Evolutionary conservation across 2,329 filamentous ascomycete species (phyloP), one percentile per base, ranked within the genome.

Genomic region (Colletotrichum theobromicola): DNA sequence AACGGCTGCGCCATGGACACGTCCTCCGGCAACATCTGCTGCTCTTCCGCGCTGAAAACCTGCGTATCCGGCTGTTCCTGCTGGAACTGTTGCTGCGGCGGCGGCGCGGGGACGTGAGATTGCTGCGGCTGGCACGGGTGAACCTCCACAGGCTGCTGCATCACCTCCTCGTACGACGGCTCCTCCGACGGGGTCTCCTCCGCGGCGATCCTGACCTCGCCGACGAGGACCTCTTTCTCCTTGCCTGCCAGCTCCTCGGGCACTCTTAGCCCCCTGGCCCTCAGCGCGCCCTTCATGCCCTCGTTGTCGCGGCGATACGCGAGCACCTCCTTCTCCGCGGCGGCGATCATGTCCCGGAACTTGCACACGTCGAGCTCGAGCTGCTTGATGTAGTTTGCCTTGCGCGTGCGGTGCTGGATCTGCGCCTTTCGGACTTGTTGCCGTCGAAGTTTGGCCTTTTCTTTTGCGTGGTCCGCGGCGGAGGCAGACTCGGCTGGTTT

Each of bases 331-430:
- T 79, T 78, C 78, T 88, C 84, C 1, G 84, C 81, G 18, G 80
- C 80, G 50, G 85, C 82, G 73, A 91, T 87, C 76, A 87, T 80
- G 65, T 88, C 85, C 15, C 88, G 85, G 70, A 89, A 84, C 75
- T 84, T 83, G 16, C 84, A 82, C 21, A 88, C 81, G 77, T 90
- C 88, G 74, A 86, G 81, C 82, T 91, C 89, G 34, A 91, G 86
- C 81, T 90, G 83, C 78, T 86, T 87, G 76, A 88, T 84, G 78
- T 91, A 89, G 79, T 90, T 87, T 65, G 87, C 88, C 78, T 90
- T 90, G 78, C 89, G 87, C 79, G 89, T 86, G 18, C 89, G 88
- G 77, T 91, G 89, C 79, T 90, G 86, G 46, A 87, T 85, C 83
- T 91, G 89, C 3, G 89, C 89, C 26, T 84, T 85, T 4, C 88